These are phyloP conservation scores for Teunomyces atbi DNA, from an alignment of 805 yeast genomes.

Conservation along the genomic window DNA sequence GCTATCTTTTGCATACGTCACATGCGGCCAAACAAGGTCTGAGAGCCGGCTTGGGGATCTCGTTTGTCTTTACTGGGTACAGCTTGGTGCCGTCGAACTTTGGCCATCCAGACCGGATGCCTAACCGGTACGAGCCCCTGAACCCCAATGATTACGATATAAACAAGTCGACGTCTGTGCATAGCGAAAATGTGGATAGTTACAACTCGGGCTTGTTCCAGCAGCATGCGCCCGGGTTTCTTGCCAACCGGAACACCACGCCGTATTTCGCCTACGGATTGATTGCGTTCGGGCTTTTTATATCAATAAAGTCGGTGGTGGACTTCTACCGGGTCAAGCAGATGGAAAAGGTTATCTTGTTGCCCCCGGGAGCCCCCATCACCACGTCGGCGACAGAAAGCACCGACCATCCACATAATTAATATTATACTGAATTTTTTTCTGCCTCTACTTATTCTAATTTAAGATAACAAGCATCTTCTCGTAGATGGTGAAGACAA, in stretches of 20 bases:
- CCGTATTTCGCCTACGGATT: constrained; percentile 62
- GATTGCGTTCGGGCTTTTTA: constrained; percentile 64
- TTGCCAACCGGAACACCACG: constrained; percentile 41
- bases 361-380: constrained; percentile 31
- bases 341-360: constrained; percentile 64
- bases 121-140: constrained; percentile 31
- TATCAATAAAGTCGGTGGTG: constrained; percentile 63
- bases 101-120: constrained; percentile 36
- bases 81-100: constrained; percentile 38
- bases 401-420: not conserved
- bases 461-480: constrained; percentile 68
- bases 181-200: constrained; percentile 25
- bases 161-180: constrained; percentile 24
- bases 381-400: constrained; percentile 10
- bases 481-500: constrained; percentile 94
- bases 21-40: constrained; percentile 98
- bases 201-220: constrained; percentile 27
- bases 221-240: constrained; percentile 26
- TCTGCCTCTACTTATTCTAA: no score
- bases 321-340: constrained; percentile 76
- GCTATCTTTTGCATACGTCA: constrained; percentile 89
- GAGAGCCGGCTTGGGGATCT: constrained; percentile 84
- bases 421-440: not conserved
- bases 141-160: constrained; percentile 36
- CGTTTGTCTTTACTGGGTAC: constrained; percentile 67